Evolutionary conservation across 768 basidiomycete genomes (phyloP).

Genomic region (Leucocoprinus birnbaumii): DNA sequence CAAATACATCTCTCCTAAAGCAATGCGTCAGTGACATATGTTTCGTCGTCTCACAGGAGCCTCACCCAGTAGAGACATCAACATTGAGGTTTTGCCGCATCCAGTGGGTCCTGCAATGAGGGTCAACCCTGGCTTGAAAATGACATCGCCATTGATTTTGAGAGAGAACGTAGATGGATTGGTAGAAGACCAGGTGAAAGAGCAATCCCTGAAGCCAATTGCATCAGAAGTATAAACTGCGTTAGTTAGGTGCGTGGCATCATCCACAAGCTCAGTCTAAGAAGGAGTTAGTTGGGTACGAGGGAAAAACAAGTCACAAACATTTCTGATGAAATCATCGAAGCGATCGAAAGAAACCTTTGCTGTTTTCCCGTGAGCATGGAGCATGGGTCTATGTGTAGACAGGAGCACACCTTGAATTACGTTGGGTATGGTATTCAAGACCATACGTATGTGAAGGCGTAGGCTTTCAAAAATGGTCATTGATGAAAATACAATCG

Average conservation of each 20-base stretch:
- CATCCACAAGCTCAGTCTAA: constrained; percentile 48
- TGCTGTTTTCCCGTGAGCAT: constrained; percentile 21
- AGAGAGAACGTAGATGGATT: constrained; percentile 43
- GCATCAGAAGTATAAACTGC: constrained; percentile 16
- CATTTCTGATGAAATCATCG: constrained; percentile 35
- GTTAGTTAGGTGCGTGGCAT: background rate
- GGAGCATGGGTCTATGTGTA: background rate
- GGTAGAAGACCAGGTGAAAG: constrained; percentile 53
- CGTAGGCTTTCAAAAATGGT: constrained; percentile 60
- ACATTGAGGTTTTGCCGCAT: constrained; percentile 52
- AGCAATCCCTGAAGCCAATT: constrained; percentile 52
- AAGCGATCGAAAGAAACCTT: constrained; percentile 66
- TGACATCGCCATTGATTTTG: constrained; percentile 47
- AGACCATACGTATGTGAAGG: constrained; percentile 40
- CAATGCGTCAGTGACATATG: too few relatives aligned
- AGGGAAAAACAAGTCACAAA: constrained; percentile 11
- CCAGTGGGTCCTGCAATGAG: constrained; percentile 58
- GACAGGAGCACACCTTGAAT: constrained; percentile 15
- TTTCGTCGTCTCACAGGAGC: background rate
- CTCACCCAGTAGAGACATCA: constrained; percentile 20
- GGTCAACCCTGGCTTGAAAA: constrained; percentile 54
- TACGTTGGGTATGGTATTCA: constrained; percentile 21
- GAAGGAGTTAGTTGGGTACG: background rate
- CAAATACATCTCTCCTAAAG: constrained; percentile 59
- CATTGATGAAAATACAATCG: too few relatives aligned